Base-by-base conservation (phyloP, 441 rosid genomes). In the Eutrema salsugineum region DNA sequence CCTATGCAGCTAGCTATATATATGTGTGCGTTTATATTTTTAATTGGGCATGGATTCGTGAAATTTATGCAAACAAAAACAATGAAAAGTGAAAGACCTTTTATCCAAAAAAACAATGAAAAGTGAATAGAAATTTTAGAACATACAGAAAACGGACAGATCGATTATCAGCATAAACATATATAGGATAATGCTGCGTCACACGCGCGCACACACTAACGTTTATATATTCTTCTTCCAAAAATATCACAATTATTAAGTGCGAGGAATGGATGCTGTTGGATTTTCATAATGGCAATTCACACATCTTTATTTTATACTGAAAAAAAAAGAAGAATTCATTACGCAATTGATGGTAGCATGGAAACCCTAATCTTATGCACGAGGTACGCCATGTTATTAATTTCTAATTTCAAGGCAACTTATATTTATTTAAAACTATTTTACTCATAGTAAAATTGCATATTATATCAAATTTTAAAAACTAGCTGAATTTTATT, bases 311-410 rank as follows among this genome's bases (percentile, higher is more conserved):
- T 49, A 43, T 27, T 12, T 16, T 64, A 42, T 72, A 36, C 33
- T 72, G 42, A 6, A 15, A 16, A 46, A 17, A 55, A n/a, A 53
- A 16, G 20, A 60, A 6, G 30, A 68, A 75, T 69, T 68, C 60
- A 40, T 55, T 69, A 76, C 75, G 60, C 63, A 39, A 40, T 62
- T 76, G 48, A 69, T 69, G 66, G 66, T 69, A 76, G 79, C 75
- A 76, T 76, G 79, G 79, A 76, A 76, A 24, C 70, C 79, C 79
- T 69, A 76, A 58, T 55, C 54, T 38, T 63, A 38, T 38, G 61
- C 79, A 76, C 75, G 71, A 69, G 75, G 75, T 14, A 46, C 71
- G 66, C 79, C 79, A 69, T 76, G 79, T 68, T 75, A 75, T 35
- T 40, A 15, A 22, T 75, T 68, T 75, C 6, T 62, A 62, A 43